Conservation (phyloP, 1,284 basidiomycete species). For the Dichomitus squalens region DNA sequence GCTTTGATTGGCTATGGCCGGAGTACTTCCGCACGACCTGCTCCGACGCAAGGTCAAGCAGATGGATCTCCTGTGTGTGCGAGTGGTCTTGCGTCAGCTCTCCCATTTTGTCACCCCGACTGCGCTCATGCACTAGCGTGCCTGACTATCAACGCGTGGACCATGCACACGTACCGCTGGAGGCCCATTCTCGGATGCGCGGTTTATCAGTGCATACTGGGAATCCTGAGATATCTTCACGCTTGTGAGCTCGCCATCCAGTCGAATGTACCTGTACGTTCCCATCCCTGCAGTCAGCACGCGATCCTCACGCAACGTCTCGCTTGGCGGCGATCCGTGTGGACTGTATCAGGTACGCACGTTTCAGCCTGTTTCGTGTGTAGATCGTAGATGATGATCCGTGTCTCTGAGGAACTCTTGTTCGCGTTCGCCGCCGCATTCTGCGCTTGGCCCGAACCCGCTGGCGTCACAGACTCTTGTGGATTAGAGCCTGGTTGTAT, state of each 20-base stretch:
- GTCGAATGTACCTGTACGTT: conserved; percentile 55
- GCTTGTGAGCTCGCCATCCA: conserved; percentile 84
- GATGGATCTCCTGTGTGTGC: conserved; percentile 80
- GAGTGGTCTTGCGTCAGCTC: conserved; percentile 16
- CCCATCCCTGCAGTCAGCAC: conserved; percentile 8
- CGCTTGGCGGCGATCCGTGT: not conserved
- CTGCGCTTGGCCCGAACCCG: conserved; percentile 35
- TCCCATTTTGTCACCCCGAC: conserved; percentile 2
- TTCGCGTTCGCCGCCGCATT: conserved; percentile 23
- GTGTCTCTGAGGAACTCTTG: conserved; percentile 51
- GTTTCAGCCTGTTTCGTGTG: conserved; percentile 61
- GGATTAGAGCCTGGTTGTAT: conserved; percentile 19
- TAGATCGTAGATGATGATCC: conserved; percentile 78
- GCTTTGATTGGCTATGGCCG: conserved; percentile 79
- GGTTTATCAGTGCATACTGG: conserved; percentile 85
- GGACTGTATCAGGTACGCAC: conserved; percentile 45
- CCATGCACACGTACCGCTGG: conserved; percentile 44
- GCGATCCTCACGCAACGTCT: not conserved
- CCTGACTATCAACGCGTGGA: conserved; percentile 3
- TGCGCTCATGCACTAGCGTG: not conserved
- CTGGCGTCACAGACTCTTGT: conserved; percentile 31
- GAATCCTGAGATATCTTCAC: conserved; percentile 90
- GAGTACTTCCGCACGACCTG: conserved; percentile 78
- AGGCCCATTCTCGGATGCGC: conserved; percentile 54
- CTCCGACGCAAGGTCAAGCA: conserved; percentile 79